A percentile compares a stretch with the other conserved stretches of the same genome.
Conservation (phyloP, 2,329 filamentous ascomycete genomes). For the Stenocarpella maydis region DNA sequence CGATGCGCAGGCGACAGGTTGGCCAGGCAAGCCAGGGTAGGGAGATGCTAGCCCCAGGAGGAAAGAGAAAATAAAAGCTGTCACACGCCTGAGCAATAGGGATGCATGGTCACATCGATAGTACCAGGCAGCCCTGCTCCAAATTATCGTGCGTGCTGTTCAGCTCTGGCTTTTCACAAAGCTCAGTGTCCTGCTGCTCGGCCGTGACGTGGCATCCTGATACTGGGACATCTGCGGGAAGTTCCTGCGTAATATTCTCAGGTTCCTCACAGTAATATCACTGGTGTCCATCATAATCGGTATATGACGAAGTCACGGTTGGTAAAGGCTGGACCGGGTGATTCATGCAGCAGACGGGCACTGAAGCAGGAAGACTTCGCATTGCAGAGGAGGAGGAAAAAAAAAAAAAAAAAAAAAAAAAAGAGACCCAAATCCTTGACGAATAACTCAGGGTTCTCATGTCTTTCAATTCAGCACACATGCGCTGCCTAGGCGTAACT, state of each 20-base stretch:
- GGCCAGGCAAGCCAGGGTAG: background rate
- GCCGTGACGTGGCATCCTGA: background rate
- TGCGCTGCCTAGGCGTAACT: background rate
- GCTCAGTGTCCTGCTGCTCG: background rate
- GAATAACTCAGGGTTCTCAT: background rate
- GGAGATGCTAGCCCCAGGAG: too few species aligned
- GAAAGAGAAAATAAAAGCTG: background rate
- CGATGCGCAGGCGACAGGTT: background rate
- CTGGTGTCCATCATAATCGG: background rate
- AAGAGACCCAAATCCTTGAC: too few species aligned
- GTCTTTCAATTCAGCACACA: background rate
- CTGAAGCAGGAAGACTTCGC: background rate
- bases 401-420: too few species aligned
- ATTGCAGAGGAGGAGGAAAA: background rate
- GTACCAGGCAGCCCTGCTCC: background rate
- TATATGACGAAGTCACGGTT: background rate
- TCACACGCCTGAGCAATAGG: background rate
- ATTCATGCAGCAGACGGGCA: background rate
- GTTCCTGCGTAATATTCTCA: background rate
- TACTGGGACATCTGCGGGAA: background rate
- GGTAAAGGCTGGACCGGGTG: background rate
- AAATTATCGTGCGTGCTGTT: background rate
- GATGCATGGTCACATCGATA: slow-evolving; percentile 13
- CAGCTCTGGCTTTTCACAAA: background rate
- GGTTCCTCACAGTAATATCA: background rate